These are phyloP conservation scores for Sclerotinia sclerotiorum DNA, from an alignment of 2,329 filamentous ascomycete species.

Conservation along the genomic window DNA sequence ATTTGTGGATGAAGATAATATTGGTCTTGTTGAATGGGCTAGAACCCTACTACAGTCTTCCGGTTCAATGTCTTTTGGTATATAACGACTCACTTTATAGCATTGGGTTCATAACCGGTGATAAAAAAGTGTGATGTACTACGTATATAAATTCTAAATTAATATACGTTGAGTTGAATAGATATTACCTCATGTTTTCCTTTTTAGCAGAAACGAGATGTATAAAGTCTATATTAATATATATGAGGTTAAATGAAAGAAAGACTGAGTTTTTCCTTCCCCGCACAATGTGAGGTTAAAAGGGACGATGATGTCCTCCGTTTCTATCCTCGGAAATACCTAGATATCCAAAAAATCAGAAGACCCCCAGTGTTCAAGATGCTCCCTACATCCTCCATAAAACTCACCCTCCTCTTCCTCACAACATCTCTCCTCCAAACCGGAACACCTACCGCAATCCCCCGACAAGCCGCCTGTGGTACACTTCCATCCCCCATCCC, in stretches of 20 bases:
- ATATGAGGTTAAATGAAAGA: not conserved
- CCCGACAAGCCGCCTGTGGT: conserved; percentile 17
- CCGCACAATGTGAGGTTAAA: not conserved
- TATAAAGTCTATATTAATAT: no score
- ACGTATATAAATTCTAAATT: not conserved
- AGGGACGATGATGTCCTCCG: not conserved
- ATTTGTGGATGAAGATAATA: not conserved
- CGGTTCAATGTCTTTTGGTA: not conserved
- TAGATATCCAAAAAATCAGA: not conserved
- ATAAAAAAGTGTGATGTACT: not conserved
- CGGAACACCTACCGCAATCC: not conserved
- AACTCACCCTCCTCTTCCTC: not conserved
- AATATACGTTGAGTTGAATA: not conserved
- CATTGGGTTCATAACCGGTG: not conserved
- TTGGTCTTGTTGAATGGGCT: not conserved
- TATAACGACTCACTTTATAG: not conserved
- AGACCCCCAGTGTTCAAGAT: not conserved
- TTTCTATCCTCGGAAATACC: not conserved
- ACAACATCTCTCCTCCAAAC: not conserved
- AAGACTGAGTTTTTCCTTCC: not conserved
- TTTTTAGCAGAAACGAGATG: no score
- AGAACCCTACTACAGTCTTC: not conserved
- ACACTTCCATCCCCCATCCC: conserved; percentile 32
- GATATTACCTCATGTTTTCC: not conserved
- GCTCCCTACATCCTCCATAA: not conserved